phyloP scores from a whole-genome alignment of 345 rosid genomes.

The Schrenkiella parvula region DNA sequence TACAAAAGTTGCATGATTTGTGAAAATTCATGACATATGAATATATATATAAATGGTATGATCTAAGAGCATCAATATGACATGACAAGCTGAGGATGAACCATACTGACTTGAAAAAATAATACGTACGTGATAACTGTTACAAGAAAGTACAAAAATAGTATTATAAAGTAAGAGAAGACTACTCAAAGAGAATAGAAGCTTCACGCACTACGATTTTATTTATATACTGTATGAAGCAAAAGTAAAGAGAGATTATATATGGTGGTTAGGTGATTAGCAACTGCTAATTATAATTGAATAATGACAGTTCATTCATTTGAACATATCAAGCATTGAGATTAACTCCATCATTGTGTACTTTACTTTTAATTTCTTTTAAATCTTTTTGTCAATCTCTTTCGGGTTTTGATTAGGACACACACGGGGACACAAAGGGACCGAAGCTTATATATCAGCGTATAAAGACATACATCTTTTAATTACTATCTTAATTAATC shows the following conservation, averaged over 20 bases:
- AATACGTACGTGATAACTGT: conserved; percentile 5
- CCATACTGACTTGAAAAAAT: neutral
- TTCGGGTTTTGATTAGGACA: conserved; percentile 22
- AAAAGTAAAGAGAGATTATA: neutral
- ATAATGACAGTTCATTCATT: conserved; percentile 20
- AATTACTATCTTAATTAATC: conserved; percentile 17
- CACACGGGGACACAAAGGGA: conserved; percentile 18
- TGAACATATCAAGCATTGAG: conserved; percentile 27
- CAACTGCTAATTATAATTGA: conserved; percentile 25
- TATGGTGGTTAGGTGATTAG: conserved; percentile 21
- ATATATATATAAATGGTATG: conserved; percentile 5
- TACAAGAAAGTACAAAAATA: conserved; percentile 4
- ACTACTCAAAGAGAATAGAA: conserved; percentile 20
- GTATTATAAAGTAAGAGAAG: neutral
- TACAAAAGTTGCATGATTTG: neutral
- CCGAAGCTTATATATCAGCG: conserved; percentile 14
- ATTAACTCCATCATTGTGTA: conserved; percentile 15
- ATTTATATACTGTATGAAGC: conserved; percentile 2
- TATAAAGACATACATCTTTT: conserved; percentile 33
- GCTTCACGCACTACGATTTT: conserved; percentile 10
- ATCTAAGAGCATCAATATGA: conserved; percentile 21
- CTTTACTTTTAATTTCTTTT: neutral
- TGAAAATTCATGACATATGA: neutral
- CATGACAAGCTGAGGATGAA: conserved; percentile 14
- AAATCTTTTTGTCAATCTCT: too few species aligned